A percentile compares a stretch with the other conserved stretches of the same genome.
Conservation (phyloP, 345 rosid genomes). For the Arabidopsis arenosa region DNA sequence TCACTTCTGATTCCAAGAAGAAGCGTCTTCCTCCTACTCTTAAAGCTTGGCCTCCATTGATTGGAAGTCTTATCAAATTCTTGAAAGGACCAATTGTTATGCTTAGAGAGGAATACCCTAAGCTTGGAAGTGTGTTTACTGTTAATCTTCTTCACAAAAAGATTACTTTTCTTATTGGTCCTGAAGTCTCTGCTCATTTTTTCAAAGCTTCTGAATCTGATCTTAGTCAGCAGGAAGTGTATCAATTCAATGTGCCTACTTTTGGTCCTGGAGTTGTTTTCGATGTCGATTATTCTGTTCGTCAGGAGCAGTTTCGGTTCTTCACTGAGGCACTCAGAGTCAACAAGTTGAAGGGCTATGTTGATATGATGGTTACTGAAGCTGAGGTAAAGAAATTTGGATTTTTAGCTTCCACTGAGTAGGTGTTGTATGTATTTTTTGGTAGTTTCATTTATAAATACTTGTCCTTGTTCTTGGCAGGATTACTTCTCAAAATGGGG, state of each 20-base stretch:
- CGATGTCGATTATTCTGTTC: slow-evolving; percentile 82
- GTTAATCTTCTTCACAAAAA: slow-evolving; percentile 71
- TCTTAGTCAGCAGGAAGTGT: slow-evolving; percentile 96
- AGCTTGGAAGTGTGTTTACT: slow-evolving; percentile 92
- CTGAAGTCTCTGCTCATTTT: slow-evolving; percentile 96
- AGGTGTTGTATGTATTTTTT: background rate
- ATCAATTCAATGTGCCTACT: slow-evolving; percentile 95
- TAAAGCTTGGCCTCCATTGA: slow-evolving; percentile 58
- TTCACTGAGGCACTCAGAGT: slow-evolving; percentile 89
- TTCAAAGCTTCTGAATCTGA: slow-evolving; percentile 91
- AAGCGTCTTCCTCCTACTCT: slow-evolving; percentile 82
- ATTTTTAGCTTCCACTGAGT: background rate
- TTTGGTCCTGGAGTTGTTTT: slow-evolving; percentile 98
- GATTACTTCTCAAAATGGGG: slow-evolving; percentile 96
- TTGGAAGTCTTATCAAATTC: slow-evolving; percentile 79
- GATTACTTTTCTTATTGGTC: slow-evolving; percentile 92
- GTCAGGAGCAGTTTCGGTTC: slow-evolving; percentile 97
- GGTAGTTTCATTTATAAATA: background rate
- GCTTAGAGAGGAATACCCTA: slow-evolving; percentile 87
- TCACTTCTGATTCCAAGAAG: slow-evolving; percentile 61
- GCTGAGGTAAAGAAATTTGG: slow-evolving; percentile 61
- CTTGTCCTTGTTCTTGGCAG: slow-evolving; percentile 51
- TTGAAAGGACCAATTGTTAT: slow-evolving; percentile 79
- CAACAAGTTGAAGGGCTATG: slow-evolving; percentile 87
- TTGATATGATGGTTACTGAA: slow-evolving; percentile 93